Base-by-base conservation (phyloP, 1,284 basidiomycete species). In the Leccinum ponderosum region DNA sequence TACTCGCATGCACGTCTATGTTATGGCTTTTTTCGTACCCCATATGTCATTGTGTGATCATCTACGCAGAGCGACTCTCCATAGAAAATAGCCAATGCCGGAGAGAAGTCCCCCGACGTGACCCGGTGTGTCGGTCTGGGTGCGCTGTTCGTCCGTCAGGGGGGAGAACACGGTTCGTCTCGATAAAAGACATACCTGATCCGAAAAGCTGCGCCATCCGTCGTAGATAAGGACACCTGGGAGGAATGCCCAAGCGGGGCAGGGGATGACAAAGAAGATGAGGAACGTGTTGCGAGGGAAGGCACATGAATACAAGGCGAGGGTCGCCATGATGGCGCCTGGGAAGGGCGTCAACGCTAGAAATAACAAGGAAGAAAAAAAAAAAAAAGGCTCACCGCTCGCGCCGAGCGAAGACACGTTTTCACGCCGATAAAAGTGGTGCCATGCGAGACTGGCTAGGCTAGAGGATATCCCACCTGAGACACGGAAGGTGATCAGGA, bases 241-340 rank as follows among this genome's bases (percentile, higher is more conserved):
- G 1, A 95, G 87, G 35, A 85, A 82, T 3, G 82, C 79, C 92
- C 93, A 95, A 0, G 93, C 93, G 0, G 93, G 94, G 62, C 92
- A 80, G 14, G 94, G 95, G 9, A 97, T 75, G 66, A 95, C 82
- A 57, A 87, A 92, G 74, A 94, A 96, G 55, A 97, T 73, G n/a
- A 86, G 76, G 73, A 96, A 91, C 0, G 80, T 86, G 59, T 87
- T 79, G 7, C 68, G 82, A 1, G 94, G 94, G 47, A 87, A 83
- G 5, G 84, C 73, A 71, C 87, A 90, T 2, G 91, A 89, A 57
- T 91, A 85, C 69, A 88, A 82, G 3, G 90, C 85, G 55, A 93
- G 75, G 25, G 91, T 80, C 8, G 87, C 84, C 75, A 87, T 91
- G 62, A 95, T 89, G 6, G 93, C 88, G 64, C 86, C 89, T 90